Evolutionary conservation across 2,329 filamentous ascomycete genomes (phyloP), one percentile per base, ranked within the genome.

Genomic region (Aureobasidium subglaciale): DNA sequence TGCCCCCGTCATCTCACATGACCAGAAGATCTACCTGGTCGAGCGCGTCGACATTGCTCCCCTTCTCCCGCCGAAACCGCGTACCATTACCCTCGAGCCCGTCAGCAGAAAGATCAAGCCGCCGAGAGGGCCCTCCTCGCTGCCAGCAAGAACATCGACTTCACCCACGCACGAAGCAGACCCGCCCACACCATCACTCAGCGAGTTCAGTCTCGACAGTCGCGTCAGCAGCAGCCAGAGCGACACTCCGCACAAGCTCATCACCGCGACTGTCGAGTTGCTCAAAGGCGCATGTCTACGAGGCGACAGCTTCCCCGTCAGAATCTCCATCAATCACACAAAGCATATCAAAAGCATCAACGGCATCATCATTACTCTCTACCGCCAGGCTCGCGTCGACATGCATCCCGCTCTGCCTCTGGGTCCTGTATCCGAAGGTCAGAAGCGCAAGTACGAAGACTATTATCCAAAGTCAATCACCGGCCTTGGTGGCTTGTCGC

Each of bases 291-390:
- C 91, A 16, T 95, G 87, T 66, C 75, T 97, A 13, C 85, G 90
- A 0, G 93, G 93, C 15, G 93, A 97, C 63, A 82, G 81, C 22
- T 77, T 97, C 40, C 84, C 88, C 0, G 80, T 97, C 54, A 86
- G 83, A 63, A 85, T 97, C 52, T 84, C 81, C 0, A 85, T 99
- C 58, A 86, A 90, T 60, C 93, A 97, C 68, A 92, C 87, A 58
- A 95, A 95, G 69, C 81, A 85, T 57, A 83, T 97, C 65, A 90
- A 92, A 73, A 97, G 90, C 67, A 79, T 96, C 72, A 88, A 92
- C 63, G 92, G 93, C 7, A 87, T 97, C 45, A 93, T 97, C 59
- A 83, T 96, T 42, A 97, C 93, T 1, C 75, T 99, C 8, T 96
- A 95, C 68, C 84, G 93, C 41, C 88, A 95, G 69, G 90, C 90